phyloP scores from a whole-genome alignment of 805 yeast species.

The Cyberlindnera americana region DNA sequence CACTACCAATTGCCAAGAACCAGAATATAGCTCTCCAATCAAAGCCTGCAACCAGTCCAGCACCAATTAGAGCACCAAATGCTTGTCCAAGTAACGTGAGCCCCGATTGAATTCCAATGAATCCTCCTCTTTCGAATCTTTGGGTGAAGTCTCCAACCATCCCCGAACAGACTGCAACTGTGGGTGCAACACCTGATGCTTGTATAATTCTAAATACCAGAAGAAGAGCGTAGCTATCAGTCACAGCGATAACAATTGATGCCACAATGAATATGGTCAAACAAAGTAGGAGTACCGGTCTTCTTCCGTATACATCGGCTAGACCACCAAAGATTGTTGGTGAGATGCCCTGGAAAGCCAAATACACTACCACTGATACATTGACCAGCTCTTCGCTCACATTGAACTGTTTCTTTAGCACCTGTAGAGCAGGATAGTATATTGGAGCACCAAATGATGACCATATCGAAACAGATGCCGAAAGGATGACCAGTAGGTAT shows the following conservation, averaged over 20 bases:
- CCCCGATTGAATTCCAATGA: conserved; percentile 66
- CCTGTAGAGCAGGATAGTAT: conserved; percentile 75
- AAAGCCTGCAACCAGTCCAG: conserved; percentile 38
- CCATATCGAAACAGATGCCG: conserved; percentile 46
- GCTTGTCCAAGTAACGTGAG: conserved; percentile 70
- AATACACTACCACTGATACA: conserved; percentile 71
- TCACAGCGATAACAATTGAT: conserved; percentile 62
- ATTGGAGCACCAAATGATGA: conserved; percentile 75
- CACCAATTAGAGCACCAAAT: conserved; percentile 68
- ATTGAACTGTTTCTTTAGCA: conserved; percentile 50
- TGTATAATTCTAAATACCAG: conserved; percentile 67
- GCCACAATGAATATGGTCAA: conserved; percentile 54
- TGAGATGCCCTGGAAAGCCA: conserved; percentile 69
- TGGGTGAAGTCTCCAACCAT: conserved; percentile 72
- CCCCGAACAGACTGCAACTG: conserved; percentile 67
- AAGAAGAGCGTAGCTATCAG: conserved; percentile 54
- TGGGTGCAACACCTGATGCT: conserved; percentile 74
- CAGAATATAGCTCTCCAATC: conserved; percentile 78
- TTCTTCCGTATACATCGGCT: conserved; percentile 69
- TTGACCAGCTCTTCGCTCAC: conserved; percentile 58
- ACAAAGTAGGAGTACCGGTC: conserved; percentile 61
- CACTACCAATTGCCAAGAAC: conserved; percentile 67
- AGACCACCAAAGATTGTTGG: conserved; percentile 68
- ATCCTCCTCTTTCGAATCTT: conserved; percentile 63
- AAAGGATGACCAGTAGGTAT: conserved; percentile 4